Conservation (phyloP, 129 eudicot species). For the Centella asiatica region DNA sequence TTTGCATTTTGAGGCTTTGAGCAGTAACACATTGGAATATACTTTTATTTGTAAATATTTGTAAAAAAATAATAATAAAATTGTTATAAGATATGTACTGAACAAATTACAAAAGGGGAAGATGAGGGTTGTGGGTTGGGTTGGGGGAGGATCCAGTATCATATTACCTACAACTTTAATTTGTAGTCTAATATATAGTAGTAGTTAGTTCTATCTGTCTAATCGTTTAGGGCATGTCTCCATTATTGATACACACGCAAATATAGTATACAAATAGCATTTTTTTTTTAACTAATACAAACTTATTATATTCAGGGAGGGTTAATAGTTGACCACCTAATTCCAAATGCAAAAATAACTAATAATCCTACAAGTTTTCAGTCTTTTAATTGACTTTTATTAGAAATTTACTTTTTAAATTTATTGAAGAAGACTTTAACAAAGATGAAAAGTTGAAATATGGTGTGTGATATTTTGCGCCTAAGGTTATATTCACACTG, state of each 20-base stretch:
- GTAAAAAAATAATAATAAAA: too few species aligned
- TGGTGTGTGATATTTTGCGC: background rate
- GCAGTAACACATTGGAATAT: background rate
- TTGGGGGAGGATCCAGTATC: too few species aligned
- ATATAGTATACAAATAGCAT: background rate
- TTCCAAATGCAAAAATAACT: slow-evolving; percentile 14
- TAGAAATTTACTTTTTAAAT: background rate
- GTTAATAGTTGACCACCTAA: slow-evolving; percentile 3
- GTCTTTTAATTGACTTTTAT: background rate
- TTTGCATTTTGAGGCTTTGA: background rate
- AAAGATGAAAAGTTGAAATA: background rate
- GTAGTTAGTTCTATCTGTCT: too few species aligned
- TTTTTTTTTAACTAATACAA: background rate
- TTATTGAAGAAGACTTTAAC: background rate
- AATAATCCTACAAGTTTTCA: slow-evolving; percentile 13
- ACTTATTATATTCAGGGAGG: too few species aligned
- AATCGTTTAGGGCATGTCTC: too few species aligned
- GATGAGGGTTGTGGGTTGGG: too few species aligned
- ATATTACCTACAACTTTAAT: too few species aligned
- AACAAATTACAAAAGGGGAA: too few species aligned
- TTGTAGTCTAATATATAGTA: too few species aligned
- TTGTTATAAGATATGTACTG: too few species aligned
- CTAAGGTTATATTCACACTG: background rate
- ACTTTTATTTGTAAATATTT: too few species aligned
- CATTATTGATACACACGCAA: too few species aligned